These are phyloP conservation scores for Capronia americana DNA, from an alignment of 2,329 filamentous ascomycete genomes.

Conservation along the genomic window DNA sequence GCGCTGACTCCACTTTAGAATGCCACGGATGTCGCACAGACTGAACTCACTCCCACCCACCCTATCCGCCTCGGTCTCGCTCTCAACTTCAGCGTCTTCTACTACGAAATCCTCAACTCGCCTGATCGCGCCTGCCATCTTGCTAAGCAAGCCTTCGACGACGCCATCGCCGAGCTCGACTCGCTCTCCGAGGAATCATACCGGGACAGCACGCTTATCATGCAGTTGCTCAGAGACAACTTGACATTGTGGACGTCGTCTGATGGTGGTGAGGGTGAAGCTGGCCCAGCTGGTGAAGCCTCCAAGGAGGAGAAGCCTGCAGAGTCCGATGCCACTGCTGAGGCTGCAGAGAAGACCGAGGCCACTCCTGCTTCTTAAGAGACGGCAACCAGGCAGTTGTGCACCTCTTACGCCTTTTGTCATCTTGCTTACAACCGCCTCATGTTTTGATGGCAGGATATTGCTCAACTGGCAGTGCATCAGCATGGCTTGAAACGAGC, in stretches of 20 bases:
- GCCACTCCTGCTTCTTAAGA: slow-evolving; percentile 38
- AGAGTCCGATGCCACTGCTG: slow-evolving; percentile 52
- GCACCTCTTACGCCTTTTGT: slow-evolving; percentile 26
- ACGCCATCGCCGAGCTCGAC: slow-evolving; percentile 98
- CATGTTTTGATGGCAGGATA: slow-evolving; percentile 27
- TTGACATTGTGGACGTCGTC: slow-evolving; percentile 97
- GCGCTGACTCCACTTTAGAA: slow-evolving; percentile 62
- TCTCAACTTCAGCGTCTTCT: slow-evolving; percentile 99
- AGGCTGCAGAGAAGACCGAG: slow-evolving; percentile 41
- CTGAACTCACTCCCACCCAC: slow-evolving; percentile 95
- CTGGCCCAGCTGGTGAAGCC: slow-evolving; percentile 59
- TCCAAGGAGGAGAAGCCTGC: slow-evolving; percentile 68
- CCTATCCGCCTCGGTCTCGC: slow-evolving; percentile 97
- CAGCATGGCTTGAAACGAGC: slow-evolving; percentile 25
- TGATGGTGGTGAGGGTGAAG: slow-evolving; percentile 80
- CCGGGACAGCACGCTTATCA: slow-evolving; percentile 98
- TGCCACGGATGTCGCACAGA: slow-evolving; percentile 97
- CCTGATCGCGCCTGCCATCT: slow-evolving; percentile 97
- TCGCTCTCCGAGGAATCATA: slow-evolving; percentile 97
- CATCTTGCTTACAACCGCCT: slow-evolving; percentile 28
- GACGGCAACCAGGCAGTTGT: slow-evolving; percentile 24
- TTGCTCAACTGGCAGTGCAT: slow-evolving; percentile 32
- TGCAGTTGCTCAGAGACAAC: slow-evolving; percentile 98
- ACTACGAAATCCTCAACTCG: slow-evolving; percentile 99
- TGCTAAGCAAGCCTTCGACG: slow-evolving; percentile 98